Evolutionary conservation across 192 early-diverging fungal genomes (phyloP), one percentile per base, ranked within the genome.

Genomic region (Linnemannia schmuckeri): DNA sequence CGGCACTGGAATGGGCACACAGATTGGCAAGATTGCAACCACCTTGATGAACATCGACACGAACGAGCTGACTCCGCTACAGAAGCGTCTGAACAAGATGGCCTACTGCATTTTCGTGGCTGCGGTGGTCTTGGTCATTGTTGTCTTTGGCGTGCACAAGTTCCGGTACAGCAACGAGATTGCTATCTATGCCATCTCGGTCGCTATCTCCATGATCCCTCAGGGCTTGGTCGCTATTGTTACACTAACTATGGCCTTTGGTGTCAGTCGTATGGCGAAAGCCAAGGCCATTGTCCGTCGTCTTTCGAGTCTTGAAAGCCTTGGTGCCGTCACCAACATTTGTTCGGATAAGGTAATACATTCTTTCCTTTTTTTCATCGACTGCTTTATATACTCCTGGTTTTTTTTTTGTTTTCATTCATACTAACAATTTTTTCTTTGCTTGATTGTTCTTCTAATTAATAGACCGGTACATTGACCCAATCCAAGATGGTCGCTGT

Each of bases 401-500:
- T 77, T 10, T 93, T 94, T 46, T 89, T 90, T 0, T 78, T 70
- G 2, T 5, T 22, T 4, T 17, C 2, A 75, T 7, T 27, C 3
- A 12, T 68, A 46, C 13, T 61, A 3, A 77, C 4, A 8, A 6
- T 33, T n/a, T 38, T 38, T 7, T 37, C 7, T 6, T 37, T 68
- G 13, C 27, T 9, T 46, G 2, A 5, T 44, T 33, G 10, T 30
- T n/a, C 0, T 46, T 27, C 27, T 1, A n/a, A 57, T 12, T 24
- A 6, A 27, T 77, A 98, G 91, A 94, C 94, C 2, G 97, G 97
- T 33, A 98, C 97, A 12, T 88, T 98, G 61, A 99, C 97, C 0
- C 96, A 98, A 89, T 95, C 96, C 75, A 97, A 97, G 82, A 99
- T 99, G 97, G 97, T 97, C 18, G 90, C 96, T n/a, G 93, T 94